Base-by-base conservation (phyloP, 495 filamentous ascomycete genomes). In the Lineolata rhizophorae region DNA sequence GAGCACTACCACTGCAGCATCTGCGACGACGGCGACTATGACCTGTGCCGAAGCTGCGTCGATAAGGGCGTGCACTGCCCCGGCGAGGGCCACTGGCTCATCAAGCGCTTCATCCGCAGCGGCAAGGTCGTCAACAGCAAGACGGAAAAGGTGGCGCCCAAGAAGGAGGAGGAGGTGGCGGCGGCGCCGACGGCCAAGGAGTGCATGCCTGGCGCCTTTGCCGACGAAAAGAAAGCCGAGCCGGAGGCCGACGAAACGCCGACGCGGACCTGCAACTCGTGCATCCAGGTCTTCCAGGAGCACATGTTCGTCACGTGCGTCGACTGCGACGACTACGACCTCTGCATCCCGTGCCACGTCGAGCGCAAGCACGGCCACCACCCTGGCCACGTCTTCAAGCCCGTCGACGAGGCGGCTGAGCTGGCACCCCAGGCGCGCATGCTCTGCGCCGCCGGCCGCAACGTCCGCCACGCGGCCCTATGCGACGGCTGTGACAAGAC, bases 1-100 rank as follows among this genome's bases (percentile, higher is more conserved):
- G 66, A 65, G 15, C 87, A 99, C 47, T 99, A 78, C 50, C 87
- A 99, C 54, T 99, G 87, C 59, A 75, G 77, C 44, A 76, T 70
- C 34, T 99, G 90, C 51, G 79, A 93, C 39, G 61, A 73, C 32
- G 87, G 87, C 18, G 90, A 99, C 52, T 99, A 81, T 45, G 87
- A 99, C 44, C 67, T 99, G 30, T 99, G 87, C 57, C 64, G 66
- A 34, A 48, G 58, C 18, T 99, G 87, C 50, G 68, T 93, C 24
- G 61, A 70, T 28, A 55, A 57, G 18, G 82, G 83, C 37, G 61
- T 72, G 17, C 64, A 74, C 22, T 99, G 90, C 58, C 65, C 64
- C 30, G 67, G 67, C 27, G 65, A 70, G 10, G 60, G 64, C 32
- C 87, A 99, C 58, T 94, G 81, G 81, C 57, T 99, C 53, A 84